Base-by-base conservation (phyloP, 306 rosid genomes). In the Prunus dulcis region DNA sequence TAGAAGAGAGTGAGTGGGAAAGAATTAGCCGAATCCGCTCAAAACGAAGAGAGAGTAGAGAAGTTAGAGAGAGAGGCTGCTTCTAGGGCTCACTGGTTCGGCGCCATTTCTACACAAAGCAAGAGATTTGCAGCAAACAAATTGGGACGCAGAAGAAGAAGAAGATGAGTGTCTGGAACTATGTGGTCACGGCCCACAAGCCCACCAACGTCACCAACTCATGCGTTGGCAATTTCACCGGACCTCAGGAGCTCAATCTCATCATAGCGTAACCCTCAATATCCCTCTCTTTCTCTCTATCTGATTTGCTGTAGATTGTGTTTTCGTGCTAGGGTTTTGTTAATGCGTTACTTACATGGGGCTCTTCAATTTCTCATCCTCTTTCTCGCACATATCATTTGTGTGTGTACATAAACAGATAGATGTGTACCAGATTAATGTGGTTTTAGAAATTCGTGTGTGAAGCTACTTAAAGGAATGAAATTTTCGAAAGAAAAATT, bases 221-320 rank as follows among this genome's bases (percentile, higher is more conserved):
- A 5, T 92, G 99, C 82, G 99, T 95, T 68, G 99, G 99, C 85
- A 95, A 95, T 82, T 95, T 95, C 90, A 95, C 99, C 63, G 77
- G 87, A 25, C 93, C 99, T 60, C 93, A 92, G 72, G 99, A 95
- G 88, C 97, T 95, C 67, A 95, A 95, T 81, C 99, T 95, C 82
- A 92, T 95, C 53, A 75, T 89, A 45, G 97, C 99, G 99, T 94
- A 75, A n/a, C 58, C 53, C 12, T 53, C 49, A 28, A 7, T 58
- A 30, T 25, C 41, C 11, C 30, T 6, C 38, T 46, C 18, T 32
- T 23, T 61, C 69, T 55, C 52, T 58, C 47, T 78, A 15, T 25
- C 7, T 65, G 7, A 46, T 58, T 64, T 50, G 23, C 19, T 64
- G 19, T 51, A 11, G 2, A 43, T 47, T 60, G 0, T 15, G 3